Evolutionary conservation across 495 filamentous ascomycete genomes (phyloP), one percentile per base, ranked within the genome.

Genomic region (Podospora pseudoanserina): DNA sequence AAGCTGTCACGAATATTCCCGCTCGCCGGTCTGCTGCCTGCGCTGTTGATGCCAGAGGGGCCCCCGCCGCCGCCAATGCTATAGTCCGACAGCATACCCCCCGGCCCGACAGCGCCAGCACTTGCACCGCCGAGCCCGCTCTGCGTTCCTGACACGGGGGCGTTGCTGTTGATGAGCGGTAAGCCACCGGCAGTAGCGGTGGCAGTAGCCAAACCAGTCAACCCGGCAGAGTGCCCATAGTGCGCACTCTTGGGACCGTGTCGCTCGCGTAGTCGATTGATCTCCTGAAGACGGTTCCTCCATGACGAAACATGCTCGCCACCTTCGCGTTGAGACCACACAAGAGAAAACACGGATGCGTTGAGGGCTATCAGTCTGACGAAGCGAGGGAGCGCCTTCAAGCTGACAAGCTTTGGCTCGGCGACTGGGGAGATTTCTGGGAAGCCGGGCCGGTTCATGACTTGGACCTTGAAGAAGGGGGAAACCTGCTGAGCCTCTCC

Each of bases 291-390:
- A 61, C 95, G 88, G 65, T 90, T 91, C 30, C 93, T 88, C 94
- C 95, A 97, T 18, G 91, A 91, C 0, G 93, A 96, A 13, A 94
- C 83, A 73, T 97, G 87, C 79, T 97, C 93, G 67, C 91, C 89
- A 65, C 23, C 23, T 23, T 90, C 87, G 67, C 89, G 87, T 73
- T 89, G 90, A 11, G 81, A 79, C 92, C 95, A 97, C 59, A 97
- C 94, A 60, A 91, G 86, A 6, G 90, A 91, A 78, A 97, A 97
- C 19, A 97, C 92, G 15, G 92, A 96, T 1, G 96, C 93, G 76
- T 96, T 98, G 67, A 98, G 84, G 1, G 94, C 93, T 6, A 99
- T 83, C 69, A 97, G 90, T 26, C 96, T 90, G 53, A 97, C 90
- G 74, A 96, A 96, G n/a, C 87, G 82, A 5, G 94, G 89, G 4